Evolutionary conservation across 495 filamentous ascomycete genomes (phyloP).

Genomic region (Astrothelium macrocarpum): DNA sequence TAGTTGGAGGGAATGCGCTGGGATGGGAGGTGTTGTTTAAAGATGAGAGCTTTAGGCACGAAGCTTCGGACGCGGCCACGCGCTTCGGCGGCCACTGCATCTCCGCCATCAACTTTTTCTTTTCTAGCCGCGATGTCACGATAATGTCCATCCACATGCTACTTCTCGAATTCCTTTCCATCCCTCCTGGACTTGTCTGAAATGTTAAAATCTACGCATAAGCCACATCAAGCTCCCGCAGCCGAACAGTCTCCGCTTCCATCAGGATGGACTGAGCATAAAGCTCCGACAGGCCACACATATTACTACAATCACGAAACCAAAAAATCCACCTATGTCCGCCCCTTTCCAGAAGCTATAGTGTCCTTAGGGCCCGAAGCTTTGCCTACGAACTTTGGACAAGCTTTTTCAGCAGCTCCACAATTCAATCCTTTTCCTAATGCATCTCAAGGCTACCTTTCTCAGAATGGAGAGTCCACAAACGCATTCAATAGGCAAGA

Average conservation of each 20-base stretch:
- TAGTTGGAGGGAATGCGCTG: slow-evolving; percentile 1
- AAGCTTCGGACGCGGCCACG: slow-evolving; percentile 23
- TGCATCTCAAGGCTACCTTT: slow-evolving; percentile 3
- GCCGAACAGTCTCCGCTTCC: slow-evolving; percentile 47
- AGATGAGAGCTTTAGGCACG: slow-evolving; percentile 24
- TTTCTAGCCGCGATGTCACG: slow-evolving; percentile 2
- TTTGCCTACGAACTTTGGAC: neutral
- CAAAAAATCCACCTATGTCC: slow-evolving; percentile 77
- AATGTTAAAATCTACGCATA: slow-evolving; percentile 60
- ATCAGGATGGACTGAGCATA: slow-evolving; percentile 85
- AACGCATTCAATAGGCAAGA: slow-evolving; percentile 34
- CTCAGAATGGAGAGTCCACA: slow-evolving; percentile 37
- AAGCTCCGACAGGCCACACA: slow-evolving; percentile 73
- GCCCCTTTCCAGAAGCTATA: slow-evolving; percentile 43
- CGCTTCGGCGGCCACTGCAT: neutral
- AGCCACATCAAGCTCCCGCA: slow-evolving; percentile 31
- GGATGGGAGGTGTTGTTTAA: slow-evolving; percentile 9
- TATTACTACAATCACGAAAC: slow-evolving; percentile 87
- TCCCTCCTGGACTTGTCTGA: neutral
- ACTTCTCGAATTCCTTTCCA: neutral
- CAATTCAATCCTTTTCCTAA: slow-evolving; percentile 13
- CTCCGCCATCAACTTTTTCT: neutral
- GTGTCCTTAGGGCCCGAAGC: neutral
- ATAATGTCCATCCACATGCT: too few species aligned
- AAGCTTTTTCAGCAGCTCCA: neutral